Base-by-base conservation (phyloP, 345 rosid genomes). In the Pugionium dolabratum region DNA sequence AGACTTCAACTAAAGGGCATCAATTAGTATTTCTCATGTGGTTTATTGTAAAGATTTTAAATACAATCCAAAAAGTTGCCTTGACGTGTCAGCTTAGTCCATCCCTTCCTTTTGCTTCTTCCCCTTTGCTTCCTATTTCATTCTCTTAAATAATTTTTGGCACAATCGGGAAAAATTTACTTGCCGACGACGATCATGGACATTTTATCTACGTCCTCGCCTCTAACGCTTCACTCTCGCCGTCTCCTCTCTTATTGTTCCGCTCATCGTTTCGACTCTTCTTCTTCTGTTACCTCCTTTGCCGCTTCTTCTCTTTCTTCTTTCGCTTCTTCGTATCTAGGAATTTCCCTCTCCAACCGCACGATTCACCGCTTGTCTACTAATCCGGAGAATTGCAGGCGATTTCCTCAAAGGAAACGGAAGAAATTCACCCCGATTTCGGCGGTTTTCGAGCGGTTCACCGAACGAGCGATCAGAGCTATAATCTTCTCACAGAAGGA, bases 401-500 rank as follows among this genome's bases (percentile, higher is more conserved):
- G 74, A 7, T 42, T 50, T 32, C 75, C 70, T 7, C 62, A 40
- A 4, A 41, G 73, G 39, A 83, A 68, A 71, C 79, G 76, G 5
- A 78, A 77, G 60, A 84, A 71, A 80, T 41, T 75, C 66, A 40
- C 69, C 1, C 83, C 79, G 52, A 73, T 87, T 55, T 82, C 89
- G 28, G 91, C 96, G 0, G 96, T 81, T 47, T 94, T 94, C 78
- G 95, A 94, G 84, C 85, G 92, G 53, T 73, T 73, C 46, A 74
- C 96, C 1, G 97, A 94, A 71, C 73, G 88, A 11, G 93, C 99
- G 6, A 75, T 94, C 62, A 88, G 88, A 64, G 86, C 86, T 18
- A 87, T 90, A 41, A 77, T 94, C 53, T 81, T 83, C 60, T 93
- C 99, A 1, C 99, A 90, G 75, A 82, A 86, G 62, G 96, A 94